phyloP scores from a whole-genome alignment of 2,329 filamentous ascomycete genomes.

The Berkeleyomyces basicola region DNA sequence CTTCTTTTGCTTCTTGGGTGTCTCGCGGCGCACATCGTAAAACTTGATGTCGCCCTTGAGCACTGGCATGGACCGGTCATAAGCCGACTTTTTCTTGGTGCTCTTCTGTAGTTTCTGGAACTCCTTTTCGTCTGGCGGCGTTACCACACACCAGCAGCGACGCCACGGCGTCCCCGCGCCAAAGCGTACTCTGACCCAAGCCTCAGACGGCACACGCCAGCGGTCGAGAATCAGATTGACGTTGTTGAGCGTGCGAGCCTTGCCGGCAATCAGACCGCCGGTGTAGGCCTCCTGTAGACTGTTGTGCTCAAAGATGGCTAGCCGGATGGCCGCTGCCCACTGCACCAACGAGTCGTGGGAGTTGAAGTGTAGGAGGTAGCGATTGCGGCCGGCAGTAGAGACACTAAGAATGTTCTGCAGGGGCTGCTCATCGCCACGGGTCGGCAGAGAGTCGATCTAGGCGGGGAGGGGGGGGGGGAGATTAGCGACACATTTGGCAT shows the following conservation, averaged over 20 bases:
- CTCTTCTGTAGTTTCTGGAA: constrained; percentile 69
- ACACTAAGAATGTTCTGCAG: constrained; percentile 91
- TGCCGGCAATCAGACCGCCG: constrained; percentile 84
- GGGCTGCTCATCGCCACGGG: constrained; percentile 59
- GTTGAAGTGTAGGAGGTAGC: constrained; percentile 91
- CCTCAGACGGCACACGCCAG: constrained; percentile 58
- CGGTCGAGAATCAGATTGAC: constrained; percentile 81
- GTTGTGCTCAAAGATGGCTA: constrained; percentile 87
- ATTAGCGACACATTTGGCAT: not conserved
- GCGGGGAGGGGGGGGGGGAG: not conserved
- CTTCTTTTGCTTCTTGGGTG: constrained; percentile 87
- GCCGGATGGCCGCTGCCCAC: constrained; percentile 87
- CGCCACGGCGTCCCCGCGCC: constrained; percentile 92
- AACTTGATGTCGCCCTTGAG: constrained; percentile 88
- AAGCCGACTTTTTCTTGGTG: constrained; percentile 64
- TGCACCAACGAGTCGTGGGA: constrained; percentile 83
- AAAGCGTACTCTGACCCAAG: constrained; percentile 91
- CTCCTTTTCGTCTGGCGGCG: constrained; percentile 87
- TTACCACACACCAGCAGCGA: constrained; percentile 90
- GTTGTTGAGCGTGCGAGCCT: constrained; percentile 76
- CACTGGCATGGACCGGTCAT: constrained; percentile 53
- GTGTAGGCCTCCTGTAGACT: constrained; percentile 94
- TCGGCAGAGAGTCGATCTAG: constrained; percentile 77
- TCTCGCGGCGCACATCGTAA: constrained; percentile 60
- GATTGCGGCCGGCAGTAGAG: constrained; percentile 87